Percentiles rank a stretch among this genome's conserved stretches.
Evolutionary conservation across 495 filamentous ascomycete species (phyloP).

Genomic region (Daldinia concentrica): DNA sequence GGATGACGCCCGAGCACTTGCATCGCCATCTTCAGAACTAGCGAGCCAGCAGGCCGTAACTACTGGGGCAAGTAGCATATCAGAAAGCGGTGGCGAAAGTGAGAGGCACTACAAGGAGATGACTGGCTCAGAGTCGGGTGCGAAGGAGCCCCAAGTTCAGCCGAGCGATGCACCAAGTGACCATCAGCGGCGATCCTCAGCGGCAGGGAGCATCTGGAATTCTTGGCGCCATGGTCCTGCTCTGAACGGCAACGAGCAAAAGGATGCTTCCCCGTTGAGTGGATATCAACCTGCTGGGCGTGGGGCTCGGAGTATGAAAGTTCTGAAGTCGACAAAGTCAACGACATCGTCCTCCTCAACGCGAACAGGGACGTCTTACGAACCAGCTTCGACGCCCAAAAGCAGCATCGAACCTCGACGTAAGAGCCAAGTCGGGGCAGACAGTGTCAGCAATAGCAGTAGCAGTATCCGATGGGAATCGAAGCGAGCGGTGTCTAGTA

Average conservation of each 20-base stretch:
- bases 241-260: conserved; percentile 56
- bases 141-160: conserved; percentile 47
- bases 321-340: conserved; percentile 73
- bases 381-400: conserved; percentile 48
- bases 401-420: conserved; percentile 53
- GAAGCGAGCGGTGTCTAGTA: conserved; percentile 46
- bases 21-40: conserved; percentile 46
- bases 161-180: conserved; percentile 42
- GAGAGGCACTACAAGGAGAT: conserved; percentile 46
- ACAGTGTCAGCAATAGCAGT: conserved; percentile 43
- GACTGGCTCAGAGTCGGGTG: conserved; percentile 30
- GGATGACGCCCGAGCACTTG: conserved; percentile 30
- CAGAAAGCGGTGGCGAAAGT: conserved; percentile 53
- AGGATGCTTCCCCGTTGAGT: conserved; percentile 59
- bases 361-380: conserved; percentile 59
- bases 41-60: conserved; percentile 46
- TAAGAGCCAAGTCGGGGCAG: conserved; percentile 50
- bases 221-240: conserved; percentile 73
- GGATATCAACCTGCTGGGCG: conserved; percentile 67
- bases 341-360: conserved; percentile 57
- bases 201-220: conserved; percentile 66
- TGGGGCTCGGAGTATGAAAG: conserved; percentile 74
- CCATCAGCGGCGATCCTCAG: conserved; percentile 54
- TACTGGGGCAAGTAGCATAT: conserved; percentile 45
- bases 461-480: conserved; percentile 52